phyloP scores from a whole-genome alignment of 2,329 filamentous ascomycete genomes.

The Pseudodiploospora longispora region DNA sequence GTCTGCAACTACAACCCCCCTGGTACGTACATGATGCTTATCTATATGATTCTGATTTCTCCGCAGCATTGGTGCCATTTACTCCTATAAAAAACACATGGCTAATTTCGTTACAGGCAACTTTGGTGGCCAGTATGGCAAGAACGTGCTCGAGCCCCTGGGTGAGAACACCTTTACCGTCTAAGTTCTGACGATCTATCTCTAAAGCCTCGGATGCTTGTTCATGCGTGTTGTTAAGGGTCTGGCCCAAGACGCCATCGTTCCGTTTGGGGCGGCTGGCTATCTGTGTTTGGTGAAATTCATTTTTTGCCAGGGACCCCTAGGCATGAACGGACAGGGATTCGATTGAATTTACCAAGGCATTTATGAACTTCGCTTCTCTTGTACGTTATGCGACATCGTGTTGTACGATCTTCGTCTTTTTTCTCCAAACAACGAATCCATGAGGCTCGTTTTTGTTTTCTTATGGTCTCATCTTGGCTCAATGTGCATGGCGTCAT shows the following conservation, averaged over 20 bases:
- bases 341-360: slow-evolving; percentile 2
- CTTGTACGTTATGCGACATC: slow-evolving; percentile 14
- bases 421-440: slow-evolving; percentile 4
- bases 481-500: slow-evolving; percentile 11
- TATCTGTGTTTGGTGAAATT: too few relatives aligned
- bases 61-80: too few relatives aligned
- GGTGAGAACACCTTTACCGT: slow-evolving; percentile 17
- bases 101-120: slow-evolving; percentile 34
- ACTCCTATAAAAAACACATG: too few relatives aligned
- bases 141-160: slow-evolving; percentile 38
- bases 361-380: slow-evolving; percentile 13
- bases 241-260: too few relatives aligned
- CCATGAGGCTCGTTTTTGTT: not conserved
- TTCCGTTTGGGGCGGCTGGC: too few relatives aligned
- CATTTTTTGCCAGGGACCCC: not conserved
- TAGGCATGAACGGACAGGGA: not conserved
- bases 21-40: slow-evolving; percentile 43
- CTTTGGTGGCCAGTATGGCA: slow-evolving; percentile 39
- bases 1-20: slow-evolving; percentile 80
- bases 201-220: too few relatives aligned
- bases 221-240: too few relatives aligned
- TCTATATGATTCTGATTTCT: too few relatives aligned
- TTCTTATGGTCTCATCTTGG: slow-evolving; percentile 4
- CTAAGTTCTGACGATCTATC: slow-evolving; percentile 13
- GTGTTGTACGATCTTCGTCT: slow-evolving; percentile 9